These are phyloP conservation scores for Termitomyces heimii DNA, from an alignment of 768 basidiomycete genomes.

Conservation along the genomic window DNA sequence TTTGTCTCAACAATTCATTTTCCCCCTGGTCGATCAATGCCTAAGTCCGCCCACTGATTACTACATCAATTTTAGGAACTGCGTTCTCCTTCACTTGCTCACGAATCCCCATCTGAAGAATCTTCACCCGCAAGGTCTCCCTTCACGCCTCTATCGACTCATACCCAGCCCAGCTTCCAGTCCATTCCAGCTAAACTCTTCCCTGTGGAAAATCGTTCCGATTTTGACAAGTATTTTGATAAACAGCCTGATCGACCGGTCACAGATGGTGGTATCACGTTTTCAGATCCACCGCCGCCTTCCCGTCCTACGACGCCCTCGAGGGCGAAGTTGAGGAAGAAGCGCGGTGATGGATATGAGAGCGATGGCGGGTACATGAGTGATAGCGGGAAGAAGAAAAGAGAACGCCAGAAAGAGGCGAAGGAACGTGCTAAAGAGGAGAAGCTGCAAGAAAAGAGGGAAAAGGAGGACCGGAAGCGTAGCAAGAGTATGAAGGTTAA, in stretches of 20 bases:
- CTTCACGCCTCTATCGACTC: constrained; percentile 13
- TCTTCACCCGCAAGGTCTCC: constrained; percentile 19
- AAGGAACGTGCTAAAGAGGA: constrained; percentile 18
- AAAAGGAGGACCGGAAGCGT: constrained; percentile 26
- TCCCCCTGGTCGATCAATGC: not conserved
- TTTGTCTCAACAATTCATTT: not conserved
- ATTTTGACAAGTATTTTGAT: constrained; percentile 2
- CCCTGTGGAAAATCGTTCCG: constrained; percentile 3
- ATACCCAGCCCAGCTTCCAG: constrained; percentile 7
- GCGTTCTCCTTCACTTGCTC: constrained; percentile 26
- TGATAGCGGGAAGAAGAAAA: constrained; percentile 31
- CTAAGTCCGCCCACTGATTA: not conserved
- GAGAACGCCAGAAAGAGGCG: constrained; percentile 21
- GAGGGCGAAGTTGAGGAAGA: constrained; percentile 35
- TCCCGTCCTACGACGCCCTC: constrained; percentile 16
- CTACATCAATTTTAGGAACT: constrained; percentile 6
- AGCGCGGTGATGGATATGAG: constrained; percentile 42
- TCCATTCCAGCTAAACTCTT: constrained; percentile 9
- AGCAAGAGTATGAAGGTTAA: constrained; percentile 24
- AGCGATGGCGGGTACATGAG: constrained; percentile 48
- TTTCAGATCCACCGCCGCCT: constrained; percentile 21
- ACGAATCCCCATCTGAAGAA: constrained; percentile 29
- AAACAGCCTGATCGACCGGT: not conserved
- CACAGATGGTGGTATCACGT: constrained; percentile 6
- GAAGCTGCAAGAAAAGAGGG: constrained; percentile 20